phyloP scores from a whole-genome alignment of 371 early-diverging fungal genomes.

The Mucor plumbeus region DNA sequence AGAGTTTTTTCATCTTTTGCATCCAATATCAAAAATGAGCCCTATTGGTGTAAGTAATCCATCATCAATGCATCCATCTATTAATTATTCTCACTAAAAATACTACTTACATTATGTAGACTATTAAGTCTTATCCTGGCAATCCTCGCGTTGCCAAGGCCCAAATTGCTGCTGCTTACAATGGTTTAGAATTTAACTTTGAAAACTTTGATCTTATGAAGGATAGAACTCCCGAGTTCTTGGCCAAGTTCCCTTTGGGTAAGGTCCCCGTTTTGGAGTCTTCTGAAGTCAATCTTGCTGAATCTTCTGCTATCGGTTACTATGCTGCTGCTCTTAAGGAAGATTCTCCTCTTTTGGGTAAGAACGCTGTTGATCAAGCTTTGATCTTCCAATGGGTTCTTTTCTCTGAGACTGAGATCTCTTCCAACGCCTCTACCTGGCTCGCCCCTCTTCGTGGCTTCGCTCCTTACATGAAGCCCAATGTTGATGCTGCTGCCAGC shows the following conservation, averaged over 20 bases:
- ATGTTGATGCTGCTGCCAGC: conserved; percentile 60
- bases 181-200: conserved; percentile 71
- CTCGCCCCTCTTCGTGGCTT: conserved; percentile 64
- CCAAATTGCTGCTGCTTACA: conserved; percentile 79
- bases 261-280: conserved; percentile 86
- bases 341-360: conserved; percentile 67
- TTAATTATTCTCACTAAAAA: background rate
- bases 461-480: conserved; percentile 63
- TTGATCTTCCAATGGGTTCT: conserved; percentile 81
- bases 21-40: conserved; percentile 25
- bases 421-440: conserved; percentile 50
- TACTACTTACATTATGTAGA: conserved; percentile 26
- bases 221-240: conserved; percentile 73
- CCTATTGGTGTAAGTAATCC: conserved; percentile 33
- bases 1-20: background rate
- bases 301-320: conserved; percentile 88
- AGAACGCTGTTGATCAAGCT: conserved; percentile 71
- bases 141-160: conserved; percentile 71
- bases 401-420: conserved; percentile 69
- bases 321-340: conserved; percentile 79
- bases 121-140: conserved; percentile 57
- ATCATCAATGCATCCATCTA: conserved; percentile 4
- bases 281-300: conserved; percentile 74
- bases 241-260: conserved; percentile 82
- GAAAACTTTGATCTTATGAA: conserved; percentile 70